Conservation (phyloP, 352 stramenopile genomes). For the Phytopythium litorale region DNA sequence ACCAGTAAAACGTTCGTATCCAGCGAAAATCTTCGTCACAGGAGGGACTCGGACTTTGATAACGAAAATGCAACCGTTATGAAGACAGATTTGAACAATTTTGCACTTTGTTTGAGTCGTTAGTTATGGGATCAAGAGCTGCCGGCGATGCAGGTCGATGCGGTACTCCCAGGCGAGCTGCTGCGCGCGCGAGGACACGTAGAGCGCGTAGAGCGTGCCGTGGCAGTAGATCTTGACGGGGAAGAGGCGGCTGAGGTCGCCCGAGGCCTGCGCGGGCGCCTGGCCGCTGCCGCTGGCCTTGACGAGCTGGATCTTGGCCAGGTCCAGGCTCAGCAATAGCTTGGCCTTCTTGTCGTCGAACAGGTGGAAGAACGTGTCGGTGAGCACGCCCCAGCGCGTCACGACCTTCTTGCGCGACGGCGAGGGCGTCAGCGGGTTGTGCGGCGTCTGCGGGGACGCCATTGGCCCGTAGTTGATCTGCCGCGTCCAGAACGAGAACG, state of each 20-base stretch:
- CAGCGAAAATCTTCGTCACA: background rate
- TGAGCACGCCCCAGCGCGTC: conserved; percentile 75
- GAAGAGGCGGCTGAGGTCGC: conserved; percentile 53
- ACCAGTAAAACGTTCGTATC: conserved; percentile 1
- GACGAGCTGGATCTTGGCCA: conserved; percentile 80
- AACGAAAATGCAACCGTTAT: no score
- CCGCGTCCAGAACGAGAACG: conserved; percentile 65
- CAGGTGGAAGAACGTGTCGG: conserved; percentile 72
- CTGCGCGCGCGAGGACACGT: conserved; percentile 71
- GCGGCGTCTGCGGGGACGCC: conserved; percentile 38
- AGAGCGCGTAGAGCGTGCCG: conserved; percentile 67
- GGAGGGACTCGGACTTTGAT: background rate
- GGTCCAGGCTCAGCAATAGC: conserved; percentile 59
- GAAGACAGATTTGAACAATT: no score
- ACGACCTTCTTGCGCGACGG: conserved; percentile 51
- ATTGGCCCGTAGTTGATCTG: conserved; percentile 33
- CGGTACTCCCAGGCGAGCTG: conserved; percentile 80
- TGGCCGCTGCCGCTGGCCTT: conserved; percentile 25
- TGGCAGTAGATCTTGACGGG: conserved; percentile 71
- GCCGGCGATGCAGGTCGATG: conserved; percentile 65
- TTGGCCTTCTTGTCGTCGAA: conserved; percentile 78
- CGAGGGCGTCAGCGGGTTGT: conserved; percentile 41
- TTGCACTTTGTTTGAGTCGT: no score
- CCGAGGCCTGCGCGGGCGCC: conserved; percentile 26
- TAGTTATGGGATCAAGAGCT: conserved; percentile 62